Evolutionary conservation across 768 basidiomycete genomes (phyloP).

Genomic region (Boletus eberwhitei): DNA sequence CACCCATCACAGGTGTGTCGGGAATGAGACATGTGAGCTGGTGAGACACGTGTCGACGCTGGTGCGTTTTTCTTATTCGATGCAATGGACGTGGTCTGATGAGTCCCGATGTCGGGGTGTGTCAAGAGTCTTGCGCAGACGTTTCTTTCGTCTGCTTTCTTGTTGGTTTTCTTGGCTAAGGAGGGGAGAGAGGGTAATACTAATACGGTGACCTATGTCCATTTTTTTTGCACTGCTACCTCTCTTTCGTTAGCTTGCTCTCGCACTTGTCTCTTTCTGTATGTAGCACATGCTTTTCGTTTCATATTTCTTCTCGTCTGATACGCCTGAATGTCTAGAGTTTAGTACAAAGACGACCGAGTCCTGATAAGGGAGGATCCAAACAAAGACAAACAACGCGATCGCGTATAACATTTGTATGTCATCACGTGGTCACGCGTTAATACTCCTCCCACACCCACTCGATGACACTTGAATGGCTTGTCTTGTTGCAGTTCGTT

Average conservation of each 20-base stretch:
- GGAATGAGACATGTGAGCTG: constrained; percentile 28
- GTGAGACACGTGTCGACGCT: constrained; percentile 11
- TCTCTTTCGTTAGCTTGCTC: neutral
- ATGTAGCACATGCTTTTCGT: neutral
- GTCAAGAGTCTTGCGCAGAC: neutral
- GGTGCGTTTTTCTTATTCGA: neutral
- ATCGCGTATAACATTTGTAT: neutral
- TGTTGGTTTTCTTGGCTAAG: constrained; percentile 14
- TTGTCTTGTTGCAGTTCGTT: neutral
- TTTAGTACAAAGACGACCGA: neutral
- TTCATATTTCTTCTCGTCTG: neutral
- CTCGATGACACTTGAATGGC: neutral
- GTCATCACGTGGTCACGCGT: constrained; percentile 6
- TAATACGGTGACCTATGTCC: constrained; percentile 13
- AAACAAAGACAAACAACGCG: constrained; percentile 20
- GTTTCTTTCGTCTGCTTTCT: constrained; percentile 7
- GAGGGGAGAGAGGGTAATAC: constrained; percentile 10
- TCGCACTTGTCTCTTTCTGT: neutral
- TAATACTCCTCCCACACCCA: neutral
- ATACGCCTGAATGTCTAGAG: neutral
- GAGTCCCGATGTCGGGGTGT: neutral
- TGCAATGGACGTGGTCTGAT: neutral
- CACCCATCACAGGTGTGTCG: constrained; percentile 20
- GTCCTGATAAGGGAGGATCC: neutral
- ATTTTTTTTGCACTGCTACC: neutral